Conservation (phyloP, 192 early-diverging fungal genomes). For the Backusella luteola region DNA sequence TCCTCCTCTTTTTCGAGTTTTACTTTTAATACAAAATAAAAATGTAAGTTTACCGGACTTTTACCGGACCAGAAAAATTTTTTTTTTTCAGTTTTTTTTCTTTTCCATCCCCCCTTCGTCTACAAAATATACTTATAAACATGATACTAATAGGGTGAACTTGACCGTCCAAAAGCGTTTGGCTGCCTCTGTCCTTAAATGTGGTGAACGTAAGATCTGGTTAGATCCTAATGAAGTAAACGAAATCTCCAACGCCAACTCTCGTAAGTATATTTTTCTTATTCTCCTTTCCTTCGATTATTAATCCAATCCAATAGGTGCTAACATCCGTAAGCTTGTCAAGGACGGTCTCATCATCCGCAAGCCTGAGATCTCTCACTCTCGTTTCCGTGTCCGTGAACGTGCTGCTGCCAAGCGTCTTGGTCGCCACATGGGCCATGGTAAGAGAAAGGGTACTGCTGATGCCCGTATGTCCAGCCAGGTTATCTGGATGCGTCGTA, state of each 20-base stretch:
- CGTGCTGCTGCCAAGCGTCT: constrained; percentile 91
- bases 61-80: not conserved
- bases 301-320: constrained; percentile 48
- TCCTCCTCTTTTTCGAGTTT: constrained; percentile 2
- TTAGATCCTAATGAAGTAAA: constrained; percentile 95
- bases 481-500: constrained; percentile 98
- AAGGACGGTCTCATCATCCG: constrained; percentile 97
- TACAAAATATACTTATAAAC: not conserved
- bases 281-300: not conserved
- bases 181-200: constrained; percentile 95
- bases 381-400: constrained; percentile 93
- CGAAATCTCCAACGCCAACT: constrained; percentile 97
- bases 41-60: not conserved
- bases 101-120: not conserved
- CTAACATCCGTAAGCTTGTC: constrained; percentile 95
- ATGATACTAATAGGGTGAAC: constrained; percentile 60
- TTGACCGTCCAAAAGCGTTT: constrained; percentile 91
- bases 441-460: constrained; percentile 93
- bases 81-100: not conserved
- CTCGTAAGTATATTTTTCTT: constrained; percentile 67
- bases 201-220: constrained; percentile 98
- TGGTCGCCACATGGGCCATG: constrained; percentile 93
- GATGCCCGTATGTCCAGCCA: constrained; percentile 97
- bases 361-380: constrained; percentile 86
- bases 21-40: not conserved